phyloP scores from a whole-genome alignment of 352 stramenopile species.

The Pythium volutum region DNA sequence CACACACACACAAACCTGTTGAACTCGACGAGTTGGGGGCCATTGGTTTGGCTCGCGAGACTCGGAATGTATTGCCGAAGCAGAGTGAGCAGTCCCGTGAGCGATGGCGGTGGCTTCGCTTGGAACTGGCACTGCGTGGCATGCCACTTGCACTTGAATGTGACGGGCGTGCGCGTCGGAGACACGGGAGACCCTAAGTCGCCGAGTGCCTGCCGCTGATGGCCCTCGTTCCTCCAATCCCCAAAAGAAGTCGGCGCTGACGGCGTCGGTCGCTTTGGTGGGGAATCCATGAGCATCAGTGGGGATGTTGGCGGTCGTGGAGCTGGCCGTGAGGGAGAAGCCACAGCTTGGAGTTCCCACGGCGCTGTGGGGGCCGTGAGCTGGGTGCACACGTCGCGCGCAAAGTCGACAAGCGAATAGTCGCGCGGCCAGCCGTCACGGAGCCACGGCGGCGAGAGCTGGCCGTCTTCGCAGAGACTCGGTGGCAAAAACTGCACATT shows the following conservation, averaged over 20 bases:
- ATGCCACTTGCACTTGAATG: conserved; percentile 71
- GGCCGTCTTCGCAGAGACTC: conserved; percentile 23
- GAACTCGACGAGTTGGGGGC: conserved; percentile 18
- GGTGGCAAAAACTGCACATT: conserved; percentile 39
- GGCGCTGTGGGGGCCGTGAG: not conserved
- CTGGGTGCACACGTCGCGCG: conserved; percentile 46
- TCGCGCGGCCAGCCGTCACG: conserved; percentile 42
- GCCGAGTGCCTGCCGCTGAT: conserved; percentile 1
- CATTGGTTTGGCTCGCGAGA: conserved; percentile 7
- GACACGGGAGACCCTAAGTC: conserved; percentile 7
- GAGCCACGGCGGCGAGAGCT: conserved; percentile 52
- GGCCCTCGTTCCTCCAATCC: not conserved
- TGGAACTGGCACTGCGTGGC: conserved; percentile 44
- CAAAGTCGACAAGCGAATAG: conserved; percentile 50
- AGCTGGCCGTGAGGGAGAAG: not conserved
- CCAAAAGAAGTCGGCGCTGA: conserved; percentile 34
- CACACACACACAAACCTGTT: conserved; percentile 15
- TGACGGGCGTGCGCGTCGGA: conserved; percentile 24
- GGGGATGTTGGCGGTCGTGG: conserved; percentile 20
- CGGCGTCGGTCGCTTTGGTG: conserved; percentile 21
- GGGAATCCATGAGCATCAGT: conserved; percentile 8
- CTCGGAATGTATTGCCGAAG: conserved; percentile 41
- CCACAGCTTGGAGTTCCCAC: not conserved
- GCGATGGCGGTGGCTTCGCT: conserved; percentile 25
- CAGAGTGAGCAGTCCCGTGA: conserved; percentile 32